Evolutionary conservation across 306 rosid species (phyloP).

Genomic region (Vicia villosa): DNA sequence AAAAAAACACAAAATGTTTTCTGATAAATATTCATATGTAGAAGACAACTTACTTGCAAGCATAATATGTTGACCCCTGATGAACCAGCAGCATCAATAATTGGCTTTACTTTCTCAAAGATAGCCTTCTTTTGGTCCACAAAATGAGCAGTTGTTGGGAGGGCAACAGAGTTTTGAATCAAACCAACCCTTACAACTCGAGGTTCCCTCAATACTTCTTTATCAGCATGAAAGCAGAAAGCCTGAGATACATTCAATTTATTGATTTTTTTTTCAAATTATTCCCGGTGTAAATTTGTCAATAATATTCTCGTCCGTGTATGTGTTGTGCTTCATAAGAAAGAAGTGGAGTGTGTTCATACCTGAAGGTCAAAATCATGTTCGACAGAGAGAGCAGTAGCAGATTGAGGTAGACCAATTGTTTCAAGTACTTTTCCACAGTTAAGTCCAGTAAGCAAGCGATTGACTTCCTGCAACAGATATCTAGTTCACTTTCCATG

Average conservation of each 20-base stretch:
- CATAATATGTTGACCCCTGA: constrained; percentile 87
- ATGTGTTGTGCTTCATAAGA: no score
- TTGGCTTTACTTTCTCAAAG: no score
- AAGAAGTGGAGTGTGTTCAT: constrained; percentile 15
- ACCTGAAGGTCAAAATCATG: constrained; percentile 83
- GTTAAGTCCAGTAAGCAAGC: constrained; percentile 75
- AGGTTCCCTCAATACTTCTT: constrained; percentile 73
- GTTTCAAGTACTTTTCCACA: constrained; percentile 59
- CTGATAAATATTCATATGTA: constrained; percentile 22
- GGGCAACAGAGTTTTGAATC: constrained; percentile 76
- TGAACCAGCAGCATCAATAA: no score
- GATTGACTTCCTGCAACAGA: constrained; percentile 82
- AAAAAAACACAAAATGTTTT: constrained; percentile 4
- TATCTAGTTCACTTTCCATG: no score
- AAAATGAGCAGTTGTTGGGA: constrained; percentile 79
- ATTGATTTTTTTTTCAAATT: no score
- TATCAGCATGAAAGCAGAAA: constrained; percentile 68
- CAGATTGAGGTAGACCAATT: constrained; percentile 58
- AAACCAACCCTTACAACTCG: constrained; percentile 90
- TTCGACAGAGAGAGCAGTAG: constrained; percentile 49
- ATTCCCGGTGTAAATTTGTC: no score
- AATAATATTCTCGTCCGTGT: no score
- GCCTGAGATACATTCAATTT: no score
- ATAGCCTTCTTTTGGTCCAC: no score
- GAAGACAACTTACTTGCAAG: constrained; percentile 69